Evolutionary conservation across 768 basidiomycete species (phyloP).

Genomic region (Xerocomus potaroensis): DNA sequence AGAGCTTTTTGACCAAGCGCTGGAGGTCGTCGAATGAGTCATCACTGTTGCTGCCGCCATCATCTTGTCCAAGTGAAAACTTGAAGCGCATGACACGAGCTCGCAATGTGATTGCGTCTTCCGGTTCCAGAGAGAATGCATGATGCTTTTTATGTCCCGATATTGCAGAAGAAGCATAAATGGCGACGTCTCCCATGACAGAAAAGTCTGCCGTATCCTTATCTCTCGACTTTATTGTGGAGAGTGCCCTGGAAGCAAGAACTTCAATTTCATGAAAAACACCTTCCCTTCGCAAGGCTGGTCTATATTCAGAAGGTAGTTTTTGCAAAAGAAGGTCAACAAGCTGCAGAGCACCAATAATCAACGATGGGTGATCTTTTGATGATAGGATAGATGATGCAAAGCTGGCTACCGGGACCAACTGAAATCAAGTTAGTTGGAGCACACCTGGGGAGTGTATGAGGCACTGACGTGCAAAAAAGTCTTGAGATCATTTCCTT

Average conservation of each 20-base stretch:
- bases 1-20: conserved; percentile 62
- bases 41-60: conserved; percentile 50
- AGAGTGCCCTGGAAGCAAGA: conserved; percentile 61
- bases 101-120: conserved; percentile 90
- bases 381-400: conserved; percentile 91
- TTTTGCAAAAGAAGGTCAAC: conserved; percentile 88
- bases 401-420: conserved; percentile 93
- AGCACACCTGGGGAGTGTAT: neutral
- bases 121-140: conserved; percentile 69
- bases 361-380: conserved; percentile 82
- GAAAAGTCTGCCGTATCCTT: conserved; percentile 33
- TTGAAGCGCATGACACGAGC: conserved; percentile 86
- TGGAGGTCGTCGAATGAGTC: conserved; percentile 62
- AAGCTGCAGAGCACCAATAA: conserved; percentile 86
- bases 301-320: conserved; percentile 78
- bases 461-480: conserved; percentile 66
- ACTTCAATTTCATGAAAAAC: conserved; percentile 92
- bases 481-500: conserved; percentile 65
- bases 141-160: conserved; percentile 69
- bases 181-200: conserved; percentile 33
- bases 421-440: conserved; percentile 41
- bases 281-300: conserved; percentile 90
- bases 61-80: conserved; percentile 57
- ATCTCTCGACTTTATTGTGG: conserved; percentile 49
- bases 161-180: conserved; percentile 42